Conservation (phyloP, 73 alveolate genomes). For the Blepharisma japonicum region DNA sequence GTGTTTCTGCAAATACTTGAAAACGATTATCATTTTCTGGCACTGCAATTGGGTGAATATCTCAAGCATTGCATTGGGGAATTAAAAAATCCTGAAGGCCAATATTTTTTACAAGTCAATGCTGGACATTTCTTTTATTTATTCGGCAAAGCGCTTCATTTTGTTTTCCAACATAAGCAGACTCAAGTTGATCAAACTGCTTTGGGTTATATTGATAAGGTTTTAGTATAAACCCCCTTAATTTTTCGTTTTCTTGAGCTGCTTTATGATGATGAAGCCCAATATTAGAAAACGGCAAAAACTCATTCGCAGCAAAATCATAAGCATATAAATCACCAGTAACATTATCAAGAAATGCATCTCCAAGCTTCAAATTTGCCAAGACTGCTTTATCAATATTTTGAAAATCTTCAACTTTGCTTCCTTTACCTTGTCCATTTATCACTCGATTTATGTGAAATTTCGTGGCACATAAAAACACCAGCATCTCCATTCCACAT, state of each 20-base stretch:
- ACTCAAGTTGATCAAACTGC: background rate
- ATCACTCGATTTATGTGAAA: constrained; percentile 59
- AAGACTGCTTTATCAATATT: constrained; percentile 35
- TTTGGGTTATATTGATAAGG: constrained; percentile 20
- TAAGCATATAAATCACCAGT: constrained; percentile 85
- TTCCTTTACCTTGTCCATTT: constrained; percentile 78
- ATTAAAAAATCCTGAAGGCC: constrained; percentile 68
- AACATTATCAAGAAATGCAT: constrained; percentile 76
- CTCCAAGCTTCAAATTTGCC: constrained; percentile 41
- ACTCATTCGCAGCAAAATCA: constrained; percentile 48
- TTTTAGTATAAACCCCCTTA: background rate
- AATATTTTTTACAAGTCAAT: constrained; percentile 60
- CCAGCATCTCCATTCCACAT: constrained; percentile 71
- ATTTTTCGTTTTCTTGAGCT: constrained; percentile 23
- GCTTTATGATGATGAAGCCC: constrained; percentile 82
- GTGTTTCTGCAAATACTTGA: constrained; percentile 68
- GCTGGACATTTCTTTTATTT: constrained; percentile 64
- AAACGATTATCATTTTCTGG: constrained; percentile 46
- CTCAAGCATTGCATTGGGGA: constrained; percentile 72
- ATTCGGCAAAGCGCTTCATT: constrained; percentile 60
- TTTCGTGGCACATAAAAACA: constrained; percentile 74
- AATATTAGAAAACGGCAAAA: constrained; percentile 83
- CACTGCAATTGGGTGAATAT: constrained; percentile 80
- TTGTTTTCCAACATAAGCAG: constrained; percentile 16
- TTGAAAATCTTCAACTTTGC: constrained; percentile 54